A percentile compares a stretch with the other conserved stretches of the same genome.
These are phyloP conservation scores for Phytophthora idaei DNA, from an alignment of 352 stramenopile genomes.

Conservation along the genomic window DNA sequence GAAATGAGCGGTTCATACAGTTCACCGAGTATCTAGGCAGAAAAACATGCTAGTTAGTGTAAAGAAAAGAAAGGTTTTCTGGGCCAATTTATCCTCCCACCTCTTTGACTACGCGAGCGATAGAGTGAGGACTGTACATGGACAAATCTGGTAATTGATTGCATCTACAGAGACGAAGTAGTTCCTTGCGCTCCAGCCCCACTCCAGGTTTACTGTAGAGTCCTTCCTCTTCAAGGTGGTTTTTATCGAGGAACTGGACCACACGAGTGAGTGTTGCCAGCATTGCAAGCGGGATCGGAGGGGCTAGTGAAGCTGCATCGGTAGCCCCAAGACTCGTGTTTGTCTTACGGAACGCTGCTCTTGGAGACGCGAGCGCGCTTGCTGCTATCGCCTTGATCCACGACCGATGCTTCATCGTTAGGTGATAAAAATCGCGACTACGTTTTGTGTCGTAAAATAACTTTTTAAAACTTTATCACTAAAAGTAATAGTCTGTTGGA, in stretches of 20 bases:
- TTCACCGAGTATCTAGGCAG: conserved; percentile 40
- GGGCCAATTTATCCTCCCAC: conserved; percentile 14
- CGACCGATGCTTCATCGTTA: conserved; percentile 30
- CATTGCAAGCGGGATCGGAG: conserved; percentile 39
- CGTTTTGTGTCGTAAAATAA: conserved; percentile 23
- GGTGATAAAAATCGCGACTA: neutral
- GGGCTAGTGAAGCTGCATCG: neutral
- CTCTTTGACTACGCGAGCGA: conserved; percentile 50
- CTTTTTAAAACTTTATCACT: neutral
- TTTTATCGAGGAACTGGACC: conserved; percentile 53
- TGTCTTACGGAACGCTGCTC: conserved; percentile 21
- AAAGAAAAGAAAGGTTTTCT: neutral
- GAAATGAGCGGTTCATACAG: conserved; percentile 52
- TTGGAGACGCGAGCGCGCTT: conserved; percentile 29
- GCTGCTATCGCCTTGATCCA: conserved; percentile 35
- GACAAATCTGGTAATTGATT: conserved; percentile 42
- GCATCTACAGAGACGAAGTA: conserved; percentile 27
- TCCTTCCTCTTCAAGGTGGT: conserved; percentile 50
- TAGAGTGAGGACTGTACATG: conserved; percentile 48
- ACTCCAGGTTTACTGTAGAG: conserved; percentile 51
- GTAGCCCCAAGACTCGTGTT: conserved; percentile 3
- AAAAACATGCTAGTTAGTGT: neutral
- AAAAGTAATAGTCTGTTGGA: too few species aligned
- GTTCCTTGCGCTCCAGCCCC: conserved; percentile 27
- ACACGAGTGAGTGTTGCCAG: conserved; percentile 42